Percentiles rank a stretch among this genome's conserved stretches.
Conservation (phyloP, 2,329 filamentous ascomycete species). For the Phaeoacremonium minimum region DNA sequence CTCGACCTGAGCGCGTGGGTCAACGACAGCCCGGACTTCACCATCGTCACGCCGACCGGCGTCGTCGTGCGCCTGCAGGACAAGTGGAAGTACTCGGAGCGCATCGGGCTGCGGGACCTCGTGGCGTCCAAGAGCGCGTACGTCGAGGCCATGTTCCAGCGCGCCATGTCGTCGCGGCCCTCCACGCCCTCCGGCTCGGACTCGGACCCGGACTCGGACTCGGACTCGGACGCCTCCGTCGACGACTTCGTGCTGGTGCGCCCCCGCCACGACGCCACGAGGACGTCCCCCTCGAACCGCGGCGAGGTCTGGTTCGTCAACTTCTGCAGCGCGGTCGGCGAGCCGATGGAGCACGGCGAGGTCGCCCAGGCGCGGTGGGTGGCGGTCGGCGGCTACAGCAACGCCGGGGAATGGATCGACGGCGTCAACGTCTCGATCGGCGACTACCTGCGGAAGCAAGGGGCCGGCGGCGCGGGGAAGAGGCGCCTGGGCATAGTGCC, state of each 20-base stretch:
- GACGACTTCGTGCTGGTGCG: constrained; percentile 3
- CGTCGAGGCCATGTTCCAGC: constrained; percentile 29
- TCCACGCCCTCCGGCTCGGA: constrained; percentile 4
- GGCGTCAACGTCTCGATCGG: constrained; percentile 35
- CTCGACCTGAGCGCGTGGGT: constrained; percentile 47
- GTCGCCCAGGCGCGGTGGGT: constrained; percentile 35
- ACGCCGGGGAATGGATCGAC: constrained; percentile 30
- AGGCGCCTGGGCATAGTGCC: constrained; percentile 19
- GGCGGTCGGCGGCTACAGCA: constrained; percentile 35
- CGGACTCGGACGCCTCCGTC: background rate
- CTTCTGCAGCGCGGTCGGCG: constrained; percentile 37
- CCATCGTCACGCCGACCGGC: constrained; percentile 30
- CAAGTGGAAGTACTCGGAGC: constrained; percentile 36
- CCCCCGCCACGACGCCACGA: constrained; percentile 1
- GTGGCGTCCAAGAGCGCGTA: constrained; percentile 30
- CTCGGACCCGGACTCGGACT: constrained; percentile 11
- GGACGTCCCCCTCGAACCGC: no score
- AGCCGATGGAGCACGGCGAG: constrained; percentile 27
- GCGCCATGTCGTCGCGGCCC: constrained; percentile 17
- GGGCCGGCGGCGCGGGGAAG: constrained; percentile 13
- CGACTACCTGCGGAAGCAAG: constrained; percentile 21
- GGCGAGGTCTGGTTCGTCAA: constrained; percentile 41
- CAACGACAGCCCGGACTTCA: constrained; percentile 60
- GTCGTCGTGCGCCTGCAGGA: constrained; percentile 38
- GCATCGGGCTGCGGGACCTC: constrained; percentile 29